Percentiles rank a stretch among this genome's conserved stretches.
phyloP scores from a whole-genome alignment of 306 rosid genomes.

The Malus orientalis region DNA sequence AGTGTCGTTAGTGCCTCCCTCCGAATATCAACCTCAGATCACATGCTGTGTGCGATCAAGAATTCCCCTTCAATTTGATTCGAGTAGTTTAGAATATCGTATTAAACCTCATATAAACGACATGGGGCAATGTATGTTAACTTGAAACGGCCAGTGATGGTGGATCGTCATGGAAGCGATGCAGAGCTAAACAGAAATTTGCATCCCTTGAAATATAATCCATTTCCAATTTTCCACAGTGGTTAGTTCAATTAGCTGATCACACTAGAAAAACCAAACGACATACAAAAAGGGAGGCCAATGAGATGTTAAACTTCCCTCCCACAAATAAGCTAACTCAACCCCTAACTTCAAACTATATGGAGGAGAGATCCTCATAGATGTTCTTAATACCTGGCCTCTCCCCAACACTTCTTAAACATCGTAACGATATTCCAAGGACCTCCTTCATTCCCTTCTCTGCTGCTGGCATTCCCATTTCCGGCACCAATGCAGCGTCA shows the following conservation, averaged over 20 bases:
- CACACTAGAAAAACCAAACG: slow-evolving; percentile 29
- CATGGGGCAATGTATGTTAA: too few relatives aligned
- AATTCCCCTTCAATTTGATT: too few relatives aligned
- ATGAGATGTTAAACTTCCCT: slow-evolving; percentile 76
- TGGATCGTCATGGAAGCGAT: not conserved
- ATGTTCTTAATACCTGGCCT: slow-evolving; percentile 92
- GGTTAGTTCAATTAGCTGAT: slow-evolving; percentile 31
- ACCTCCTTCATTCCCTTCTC: slow-evolving; percentile 95
- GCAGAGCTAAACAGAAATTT: not conserved
- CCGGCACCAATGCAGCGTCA: slow-evolving; percentile 56
- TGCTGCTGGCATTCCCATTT: slow-evolving; percentile 50
- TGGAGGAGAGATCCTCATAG: slow-evolving; percentile 92
- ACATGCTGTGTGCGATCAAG: too few relatives aligned
- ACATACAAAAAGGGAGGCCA: slow-evolving; percentile 44
- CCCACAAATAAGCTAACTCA: slow-evolving; percentile 26
- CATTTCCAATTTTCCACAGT: slow-evolving; percentile 40
- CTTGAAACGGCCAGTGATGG: too few relatives aligned
- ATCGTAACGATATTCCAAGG: slow-evolving; percentile 70
- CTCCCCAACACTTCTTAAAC: slow-evolving; percentile 71
- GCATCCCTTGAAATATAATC: slow-evolving; percentile 28
- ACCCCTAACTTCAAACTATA: slow-evolving; percentile 31
- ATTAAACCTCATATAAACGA: too few relatives aligned
- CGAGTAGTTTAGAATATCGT: too few relatives aligned
- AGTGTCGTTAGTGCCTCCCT: too few relatives aligned
- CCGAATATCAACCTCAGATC: too few relatives aligned